A percentile compares a stretch with the other conserved stretches of the same genome.
phyloP scores from a whole-genome alignment of 768 basidiomycete species.

The Hydnomerulius pinastri region DNA sequence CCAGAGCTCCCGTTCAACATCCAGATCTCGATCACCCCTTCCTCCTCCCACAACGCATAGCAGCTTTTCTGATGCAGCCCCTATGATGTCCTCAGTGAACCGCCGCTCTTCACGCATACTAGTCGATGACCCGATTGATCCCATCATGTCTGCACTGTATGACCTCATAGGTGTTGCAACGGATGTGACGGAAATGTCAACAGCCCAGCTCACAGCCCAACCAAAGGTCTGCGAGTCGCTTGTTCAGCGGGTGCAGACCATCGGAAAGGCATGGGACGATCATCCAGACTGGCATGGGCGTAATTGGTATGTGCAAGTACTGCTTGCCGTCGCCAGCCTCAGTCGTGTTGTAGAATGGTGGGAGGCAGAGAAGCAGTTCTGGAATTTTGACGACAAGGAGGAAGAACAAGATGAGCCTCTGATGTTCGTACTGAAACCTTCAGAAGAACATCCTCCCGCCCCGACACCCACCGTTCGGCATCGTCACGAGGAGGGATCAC shows the following conservation, averaged over 20 bases:
- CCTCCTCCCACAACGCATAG: constrained; percentile 67
- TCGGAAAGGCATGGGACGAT: constrained; percentile 96
- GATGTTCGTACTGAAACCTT: constrained; percentile 91
- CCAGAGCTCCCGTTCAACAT: constrained; percentile 90
- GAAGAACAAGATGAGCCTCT: constrained; percentile 90
- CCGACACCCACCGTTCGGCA: constrained; percentile 41
- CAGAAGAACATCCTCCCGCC: constrained; percentile 53
- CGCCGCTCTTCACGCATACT: constrained; percentile 82
- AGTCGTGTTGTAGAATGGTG: constrained; percentile 99
- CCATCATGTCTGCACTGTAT: constrained; percentile 88
- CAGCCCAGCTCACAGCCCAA: constrained; percentile 80
- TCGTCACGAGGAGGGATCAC: constrained; percentile 37
- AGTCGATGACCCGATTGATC: constrained; percentile 83
- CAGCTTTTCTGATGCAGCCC: constrained; percentile 61
- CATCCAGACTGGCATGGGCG: constrained; percentile 98
- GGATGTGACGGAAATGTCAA: constrained; percentile 88
- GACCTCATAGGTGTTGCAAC: constrained; percentile 92
- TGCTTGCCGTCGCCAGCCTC: constrained; percentile 93
- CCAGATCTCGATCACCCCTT: constrained; percentile 91
- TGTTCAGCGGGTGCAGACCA: constrained; percentile 87
- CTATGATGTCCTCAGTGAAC: constrained; percentile 47
- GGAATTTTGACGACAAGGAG: constrained; percentile 96
- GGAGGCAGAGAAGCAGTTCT: constrained; percentile 99
- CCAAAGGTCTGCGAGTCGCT: constrained; percentile 84
- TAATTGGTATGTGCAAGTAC: constrained; percentile 96